A percentile compares a stretch with the other conserved stretches of the same genome.
phyloP scores from a whole-genome alignment of 1,284 basidiomycete species.

The Ustilago lituana region DNA sequence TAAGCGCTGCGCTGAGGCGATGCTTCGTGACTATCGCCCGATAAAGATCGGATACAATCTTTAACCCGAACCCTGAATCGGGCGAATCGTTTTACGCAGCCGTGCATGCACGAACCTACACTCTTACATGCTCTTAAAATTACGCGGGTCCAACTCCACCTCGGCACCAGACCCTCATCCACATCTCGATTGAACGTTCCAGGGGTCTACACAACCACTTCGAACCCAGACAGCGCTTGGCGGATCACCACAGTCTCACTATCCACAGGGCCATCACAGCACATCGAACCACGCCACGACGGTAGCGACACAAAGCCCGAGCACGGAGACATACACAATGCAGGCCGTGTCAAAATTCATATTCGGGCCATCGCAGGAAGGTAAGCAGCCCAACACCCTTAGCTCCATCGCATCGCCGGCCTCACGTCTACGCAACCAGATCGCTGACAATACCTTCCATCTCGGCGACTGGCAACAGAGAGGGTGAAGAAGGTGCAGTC shows the following conservation, averaged over 20 bases:
- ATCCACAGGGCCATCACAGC: too few relatives aligned
- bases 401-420: too few relatives aligned
- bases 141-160: slow-evolving; percentile 34
- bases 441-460: not conserved
- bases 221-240: not conserved
- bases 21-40: slow-evolving; percentile 18
- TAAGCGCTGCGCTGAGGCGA: slow-evolving; percentile 1
- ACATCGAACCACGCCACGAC: too few relatives aligned
- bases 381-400: slow-evolving; percentile 68
- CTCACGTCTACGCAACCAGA: too few relatives aligned
- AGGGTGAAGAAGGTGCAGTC: slow-evolving; percentile 59
- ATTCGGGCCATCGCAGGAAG: slow-evolving; percentile 93
- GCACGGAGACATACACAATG: slow-evolving; percentile 70
- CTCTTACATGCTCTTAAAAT: slow-evolving; percentile 6
- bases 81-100: slow-evolving; percentile 8
- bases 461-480: too few relatives aligned
- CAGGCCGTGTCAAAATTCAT: slow-evolving; percentile 88
- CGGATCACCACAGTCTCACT: too few relatives aligned
- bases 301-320: too few relatives aligned
- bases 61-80: slow-evolving; percentile 40
- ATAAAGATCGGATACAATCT: not conserved
- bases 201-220: too few relatives aligned
- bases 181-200: not conserved
- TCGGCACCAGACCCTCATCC: slow-evolving; percentile 12
- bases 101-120: slow-evolving; percentile 15